phyloP scores from a whole-genome alignment of 257 asterid genomes.

The Haberlea rhodopensis region DNA sequence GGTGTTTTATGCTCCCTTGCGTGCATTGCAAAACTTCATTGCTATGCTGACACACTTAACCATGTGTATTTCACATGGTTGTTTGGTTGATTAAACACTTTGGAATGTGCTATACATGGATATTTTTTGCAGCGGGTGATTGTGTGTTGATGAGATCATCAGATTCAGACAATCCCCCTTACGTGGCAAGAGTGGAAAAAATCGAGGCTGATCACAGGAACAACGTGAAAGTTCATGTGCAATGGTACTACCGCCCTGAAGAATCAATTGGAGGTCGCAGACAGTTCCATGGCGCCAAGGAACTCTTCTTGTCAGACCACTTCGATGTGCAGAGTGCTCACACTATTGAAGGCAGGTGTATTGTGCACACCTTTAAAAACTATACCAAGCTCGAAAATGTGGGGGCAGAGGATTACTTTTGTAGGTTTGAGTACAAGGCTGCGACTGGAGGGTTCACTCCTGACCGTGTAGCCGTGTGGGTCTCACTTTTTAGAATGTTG shows the following conservation, averaged over 20 bases:
- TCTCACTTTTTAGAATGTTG: slow-evolving; percentile 10
- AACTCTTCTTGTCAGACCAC: slow-evolving; percentile 70
- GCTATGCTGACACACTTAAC: background rate
- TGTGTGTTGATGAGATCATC: slow-evolving; percentile 72
- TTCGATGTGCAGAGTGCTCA: slow-evolving; percentile 75
- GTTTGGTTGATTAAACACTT: background rate
- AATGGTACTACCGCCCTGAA: slow-evolving; percentile 79
- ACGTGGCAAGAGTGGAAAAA: slow-evolving; percentile 66
- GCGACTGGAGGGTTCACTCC: slow-evolving; percentile 75
- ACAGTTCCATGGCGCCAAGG: slow-evolving; percentile 78
- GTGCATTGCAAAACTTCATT: background rate
- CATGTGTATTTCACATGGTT: background rate
- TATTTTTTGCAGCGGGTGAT: slow-evolving; percentile 59
- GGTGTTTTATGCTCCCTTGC: background rate
- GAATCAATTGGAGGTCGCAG: slow-evolving; percentile 70
- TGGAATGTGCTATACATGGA: background rate
- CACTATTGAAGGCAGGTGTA: slow-evolving; percentile 76
- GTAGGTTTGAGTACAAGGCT: slow-evolving; percentile 69
- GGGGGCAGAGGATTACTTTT: slow-evolving; percentile 66
- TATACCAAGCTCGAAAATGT: slow-evolving; percentile 73
- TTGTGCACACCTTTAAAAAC: slow-evolving; percentile 60
- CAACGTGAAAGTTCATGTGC: slow-evolving; percentile 58
- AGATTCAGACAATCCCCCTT: slow-evolving; percentile 53
- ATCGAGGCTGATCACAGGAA: slow-evolving; percentile 60
- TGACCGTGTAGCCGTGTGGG: slow-evolving; percentile 82